Conservation (phyloP, 345 rosid species). For the Capsella bursapastoris region DNA sequence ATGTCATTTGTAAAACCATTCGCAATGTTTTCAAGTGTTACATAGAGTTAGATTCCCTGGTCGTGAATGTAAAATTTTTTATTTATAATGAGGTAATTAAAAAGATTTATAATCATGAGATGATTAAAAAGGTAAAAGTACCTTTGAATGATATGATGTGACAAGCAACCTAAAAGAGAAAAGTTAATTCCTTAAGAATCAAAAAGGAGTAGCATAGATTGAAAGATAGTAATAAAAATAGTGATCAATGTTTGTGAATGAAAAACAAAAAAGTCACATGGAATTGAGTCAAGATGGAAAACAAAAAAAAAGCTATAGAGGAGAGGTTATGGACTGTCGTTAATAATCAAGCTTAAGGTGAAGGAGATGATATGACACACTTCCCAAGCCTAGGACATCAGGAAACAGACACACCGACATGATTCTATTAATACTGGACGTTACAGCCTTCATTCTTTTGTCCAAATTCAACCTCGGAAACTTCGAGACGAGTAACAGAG, state of each 20-base stretch:
- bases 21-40: not conserved
- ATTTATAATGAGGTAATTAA: too few species aligned
- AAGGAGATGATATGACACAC: not conserved
- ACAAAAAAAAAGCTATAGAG: not conserved
- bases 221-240: not conserved
- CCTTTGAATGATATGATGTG: not conserved
- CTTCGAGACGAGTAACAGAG: not conserved
- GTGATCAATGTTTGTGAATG: not conserved
- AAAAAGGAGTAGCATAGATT: not conserved
- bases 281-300: not conserved
- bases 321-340: not conserved
- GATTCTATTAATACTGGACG: not conserved
- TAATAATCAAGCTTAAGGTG: conserved; percentile 3
- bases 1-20: not conserved
- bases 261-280: not conserved
- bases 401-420: conserved; percentile 15
- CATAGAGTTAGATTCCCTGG: not conserved
- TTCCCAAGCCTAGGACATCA: conserved; percentile 6
- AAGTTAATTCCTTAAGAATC: not conserved
- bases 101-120: not conserved
- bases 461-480: not conserved
- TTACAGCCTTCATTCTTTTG: conserved; percentile 13
- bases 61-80: not conserved
- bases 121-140: not conserved
- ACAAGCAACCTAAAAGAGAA: not conserved